Evolutionary conservation across 306 rosid species (phyloP), one percentile per base, ranked within the genome.

Genomic region (Canavalia ensiformis): DNA sequence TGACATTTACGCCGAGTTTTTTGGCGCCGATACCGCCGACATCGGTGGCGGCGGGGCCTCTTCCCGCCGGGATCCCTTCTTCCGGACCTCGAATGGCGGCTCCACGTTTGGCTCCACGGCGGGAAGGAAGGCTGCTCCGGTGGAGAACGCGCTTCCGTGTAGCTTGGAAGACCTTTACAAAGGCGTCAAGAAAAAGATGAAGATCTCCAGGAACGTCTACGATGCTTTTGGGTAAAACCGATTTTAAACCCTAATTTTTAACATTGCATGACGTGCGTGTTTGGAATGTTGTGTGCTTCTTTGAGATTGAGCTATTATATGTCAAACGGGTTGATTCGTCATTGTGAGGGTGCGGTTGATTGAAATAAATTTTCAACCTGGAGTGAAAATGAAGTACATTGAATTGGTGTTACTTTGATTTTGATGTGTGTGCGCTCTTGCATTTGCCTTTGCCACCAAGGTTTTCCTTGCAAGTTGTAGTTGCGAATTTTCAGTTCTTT

Each of bases 131-230:
- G 99, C 91, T 1, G 58, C 82, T 35, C 81, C 99, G 2, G 84
- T 95, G 9, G 98, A 93, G 92, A 92, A 62, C 62, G 0, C 6
- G 34, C 82, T 95, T 82, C 89, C 89, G 2, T 93, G 98, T 33
- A 84, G 92, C 86, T 89, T 95, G 91, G 99, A 95, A 87, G 98
- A 95, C 74, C 93, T 95, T 3, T 95, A 81, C 42, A 89, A 77
- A 71, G 99, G 98, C 7, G 90, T 82, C 13, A 89, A 84, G 85
- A 95, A 90, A 90, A 95, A 93, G 90, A 89, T 95, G 97, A 92
- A 83, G 90, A 95, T 95, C 81, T 91, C 96, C 2, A 90, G 99
- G 84, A 89, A 52, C 41, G 83, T 95, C 46, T 83, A 3, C 45
- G 98, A 89, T 60, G 63, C 86, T 30, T 83, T 81, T 84, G 98